Percentiles rank a stretch among this genome's conserved stretches.
phyloP scores from a whole-genome alignment of 140 eudicot genomes.

The Erigeron philadelphicus region DNA sequence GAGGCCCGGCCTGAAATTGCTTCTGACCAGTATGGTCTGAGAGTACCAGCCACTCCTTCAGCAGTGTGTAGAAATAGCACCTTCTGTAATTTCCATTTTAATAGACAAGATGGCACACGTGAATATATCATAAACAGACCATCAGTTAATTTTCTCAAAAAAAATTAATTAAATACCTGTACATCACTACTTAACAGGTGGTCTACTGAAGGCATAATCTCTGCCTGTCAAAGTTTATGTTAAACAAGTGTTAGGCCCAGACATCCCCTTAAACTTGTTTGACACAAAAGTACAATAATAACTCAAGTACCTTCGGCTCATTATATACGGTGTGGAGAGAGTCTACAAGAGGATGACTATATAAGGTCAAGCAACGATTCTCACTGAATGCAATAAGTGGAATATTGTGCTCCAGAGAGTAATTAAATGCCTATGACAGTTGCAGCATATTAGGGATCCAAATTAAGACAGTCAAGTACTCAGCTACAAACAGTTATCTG shows the following conservation, averaged over 20 bases:
- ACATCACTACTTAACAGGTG: conserved; percentile 62
- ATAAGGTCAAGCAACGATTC: conserved; percentile 77
- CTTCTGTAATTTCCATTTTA: conserved; percentile 46
- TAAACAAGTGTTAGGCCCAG: conserved; percentile 23
- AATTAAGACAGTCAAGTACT: background rate
- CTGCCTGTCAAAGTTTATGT: conserved; percentile 64
- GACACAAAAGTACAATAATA: conserved; percentile 13
- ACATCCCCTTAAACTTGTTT: conserved; percentile 5
- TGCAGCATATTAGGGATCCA: conserved; percentile 21
- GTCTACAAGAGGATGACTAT: conserved; percentile 76
- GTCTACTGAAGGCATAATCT: conserved; percentile 72
- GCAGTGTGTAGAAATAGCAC: conserved; percentile 68
- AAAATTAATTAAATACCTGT: conserved; percentile 48
- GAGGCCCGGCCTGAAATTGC: conserved; percentile 63
- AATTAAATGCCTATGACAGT: conserved; percentile 61
- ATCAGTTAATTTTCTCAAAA: conserved; percentile 1
- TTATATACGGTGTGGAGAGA: conserved; percentile 77
- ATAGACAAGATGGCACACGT: background rate
- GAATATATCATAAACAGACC: background rate
- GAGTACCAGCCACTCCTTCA: conserved; percentile 65
- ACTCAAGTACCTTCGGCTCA: conserved; percentile 69
- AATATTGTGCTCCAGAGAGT: conserved; percentile 61
- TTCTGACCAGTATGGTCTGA: conserved; percentile 94
- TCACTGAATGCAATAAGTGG: conserved; percentile 91
- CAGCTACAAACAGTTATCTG: background rate